These are phyloP conservation scores for Diplodia mutila DNA, from an alignment of 2,329 filamentous ascomycete genomes.

Conservation along the genomic window DNA sequence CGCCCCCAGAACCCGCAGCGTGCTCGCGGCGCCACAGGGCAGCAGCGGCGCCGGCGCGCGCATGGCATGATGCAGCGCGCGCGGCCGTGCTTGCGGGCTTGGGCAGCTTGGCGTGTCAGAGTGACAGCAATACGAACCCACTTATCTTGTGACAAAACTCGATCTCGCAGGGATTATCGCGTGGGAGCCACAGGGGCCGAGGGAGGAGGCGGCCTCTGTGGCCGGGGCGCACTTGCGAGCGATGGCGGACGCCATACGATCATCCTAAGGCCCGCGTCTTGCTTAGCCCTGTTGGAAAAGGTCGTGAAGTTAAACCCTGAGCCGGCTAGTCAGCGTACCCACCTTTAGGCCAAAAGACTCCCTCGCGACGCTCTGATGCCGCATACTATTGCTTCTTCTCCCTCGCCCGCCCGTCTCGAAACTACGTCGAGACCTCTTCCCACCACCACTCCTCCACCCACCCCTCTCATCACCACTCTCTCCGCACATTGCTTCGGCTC, in stretches of 20 bases:
- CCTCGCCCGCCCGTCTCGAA: slow-evolving; percentile 22
- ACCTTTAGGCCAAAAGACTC: slow-evolving; percentile 27
- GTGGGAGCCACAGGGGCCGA: slow-evolving; percentile 27
- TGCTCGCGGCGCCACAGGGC: not conserved
- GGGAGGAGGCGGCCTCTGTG: slow-evolving; percentile 16
- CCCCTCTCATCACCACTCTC: slow-evolving; percentile 26
- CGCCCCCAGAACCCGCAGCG: not conserved
- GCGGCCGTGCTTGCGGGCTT: slow-evolving; percentile 21
- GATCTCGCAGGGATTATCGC: slow-evolving; percentile 27
- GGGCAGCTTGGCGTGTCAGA: slow-evolving; percentile 15
- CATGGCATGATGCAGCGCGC: slow-evolving; percentile 24
- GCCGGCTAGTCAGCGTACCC: slow-evolving; percentile 26
- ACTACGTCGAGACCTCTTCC: slow-evolving; percentile 5
- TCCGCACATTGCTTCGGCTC: slow-evolving; percentile 7
- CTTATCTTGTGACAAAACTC: slow-evolving; percentile 27
- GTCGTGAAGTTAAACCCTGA: slow-evolving; percentile 27
- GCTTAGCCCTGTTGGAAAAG: slow-evolving; percentile 25
- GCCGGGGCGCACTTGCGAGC: slow-evolving; percentile 23
- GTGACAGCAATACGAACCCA: slow-evolving; percentile 26
- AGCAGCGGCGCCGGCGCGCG: not conserved
- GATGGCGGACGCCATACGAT: slow-evolving; percentile 25
- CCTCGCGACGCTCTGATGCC: slow-evolving; percentile 26
- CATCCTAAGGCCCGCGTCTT: slow-evolving; percentile 27
- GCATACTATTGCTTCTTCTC: slow-evolving; percentile 25
- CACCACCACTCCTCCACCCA: slow-evolving; percentile 24